These are phyloP conservation scores for Fistulinella staudtii DNA, from an alignment of 1,284 basidiomycete genomes.

Conservation along the genomic window DNA sequence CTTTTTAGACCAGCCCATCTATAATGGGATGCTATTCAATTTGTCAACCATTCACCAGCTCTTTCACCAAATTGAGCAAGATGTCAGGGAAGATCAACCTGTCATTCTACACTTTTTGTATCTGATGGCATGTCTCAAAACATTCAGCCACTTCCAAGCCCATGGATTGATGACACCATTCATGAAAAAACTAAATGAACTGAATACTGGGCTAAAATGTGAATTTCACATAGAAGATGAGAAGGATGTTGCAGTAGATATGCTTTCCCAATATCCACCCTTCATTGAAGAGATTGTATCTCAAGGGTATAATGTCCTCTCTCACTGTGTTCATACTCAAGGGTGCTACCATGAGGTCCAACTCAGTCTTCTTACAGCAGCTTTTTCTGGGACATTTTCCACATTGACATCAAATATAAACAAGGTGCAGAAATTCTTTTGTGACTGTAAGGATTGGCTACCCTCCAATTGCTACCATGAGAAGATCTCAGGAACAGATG, in stretches of 20 bases:
- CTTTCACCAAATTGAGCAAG: background rate
- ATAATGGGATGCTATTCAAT: conserved; percentile 6
- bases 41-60: background rate
- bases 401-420: background rate
- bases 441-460: background rate
- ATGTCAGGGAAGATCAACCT: background rate
- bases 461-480: conserved; percentile 1
- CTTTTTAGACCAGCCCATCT: no score
- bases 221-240: no score
- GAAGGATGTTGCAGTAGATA: no score
- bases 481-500: background rate
- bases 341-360: conserved; percentile 1
- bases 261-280: background rate
- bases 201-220: no score
- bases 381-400: background rate
- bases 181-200: no score
- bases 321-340: background rate
- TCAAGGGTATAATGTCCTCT: conserved; percentile 5
- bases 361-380: background rate
- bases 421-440: background rate
- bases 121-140: conserved; percentile 4
- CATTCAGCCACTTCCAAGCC: background rate
- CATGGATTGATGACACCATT: conserved; percentile 1
- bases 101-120: conserved; percentile 5
- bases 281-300: background rate